These are phyloP conservation scores for Phytophthora hybrid DNA, from an alignment of 352 stramenopile genomes.

Conservation along the genomic window DNA sequence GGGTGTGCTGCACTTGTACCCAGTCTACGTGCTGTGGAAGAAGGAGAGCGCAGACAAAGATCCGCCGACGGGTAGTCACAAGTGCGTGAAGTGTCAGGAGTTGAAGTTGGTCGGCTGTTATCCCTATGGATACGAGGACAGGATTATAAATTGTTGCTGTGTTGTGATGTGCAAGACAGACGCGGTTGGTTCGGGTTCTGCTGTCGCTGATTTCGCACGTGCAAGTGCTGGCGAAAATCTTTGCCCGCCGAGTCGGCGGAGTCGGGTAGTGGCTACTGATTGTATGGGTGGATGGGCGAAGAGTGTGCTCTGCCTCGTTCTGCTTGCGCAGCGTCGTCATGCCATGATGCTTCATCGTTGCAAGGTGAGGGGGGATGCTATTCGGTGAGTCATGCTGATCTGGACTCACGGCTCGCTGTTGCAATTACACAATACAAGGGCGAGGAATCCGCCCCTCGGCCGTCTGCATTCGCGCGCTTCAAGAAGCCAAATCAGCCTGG, in stretches of 20 bases:
- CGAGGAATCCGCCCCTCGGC: constrained; percentile 51
- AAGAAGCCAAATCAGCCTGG: constrained; percentile 69
- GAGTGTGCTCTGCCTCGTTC: constrained; percentile 66
- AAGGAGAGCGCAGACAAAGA: constrained; percentile 30
- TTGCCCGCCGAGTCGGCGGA: constrained; percentile 73
- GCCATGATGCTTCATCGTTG: constrained; percentile 66
- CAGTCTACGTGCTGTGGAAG: constrained; percentile 87
- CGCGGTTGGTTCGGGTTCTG: constrained; percentile 66
- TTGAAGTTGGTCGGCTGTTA: background rate
- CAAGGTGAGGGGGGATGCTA: constrained; percentile 41
- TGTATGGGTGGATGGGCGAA: constrained; percentile 82
- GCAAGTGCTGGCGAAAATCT: constrained; percentile 83
- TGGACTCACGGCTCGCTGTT: constrained; percentile 6
- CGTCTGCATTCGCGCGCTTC: constrained; percentile 69
- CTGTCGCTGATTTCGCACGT: constrained; percentile 83
- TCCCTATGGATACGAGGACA: background rate
- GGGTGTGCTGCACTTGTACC: constrained; percentile 78
- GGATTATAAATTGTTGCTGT: background rate
- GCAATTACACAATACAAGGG: constrained; percentile 54
- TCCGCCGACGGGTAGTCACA: constrained; percentile 28
- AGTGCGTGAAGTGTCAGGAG: constrained; percentile 25
- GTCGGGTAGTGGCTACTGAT: constrained; percentile 82
- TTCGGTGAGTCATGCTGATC: background rate
- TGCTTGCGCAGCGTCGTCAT: constrained; percentile 69
- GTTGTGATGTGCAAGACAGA: constrained; percentile 44